Percentiles rank a stretch among this genome's conserved stretches.
Evolutionary conservation across 495 filamentous ascomycete genomes (phyloP).

Genomic region (Pseudevernia furfuracea): DNA sequence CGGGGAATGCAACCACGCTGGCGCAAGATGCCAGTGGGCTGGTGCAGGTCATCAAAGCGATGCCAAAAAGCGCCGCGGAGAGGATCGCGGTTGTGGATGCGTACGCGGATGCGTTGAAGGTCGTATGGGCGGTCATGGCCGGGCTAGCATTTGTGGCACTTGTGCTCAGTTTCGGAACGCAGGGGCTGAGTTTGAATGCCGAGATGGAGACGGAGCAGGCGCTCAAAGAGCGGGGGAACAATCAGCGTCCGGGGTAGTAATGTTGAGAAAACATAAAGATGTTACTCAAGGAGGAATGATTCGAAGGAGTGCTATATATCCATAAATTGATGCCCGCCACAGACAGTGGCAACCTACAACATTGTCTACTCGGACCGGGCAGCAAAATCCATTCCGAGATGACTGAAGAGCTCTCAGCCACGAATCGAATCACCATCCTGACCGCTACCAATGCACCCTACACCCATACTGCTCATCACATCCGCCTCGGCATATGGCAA

Average conservation of each 20-base stretch:
- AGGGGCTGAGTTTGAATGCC: conserved; percentile 11
- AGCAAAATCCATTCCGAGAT: too few species aligned
- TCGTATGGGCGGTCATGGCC: conserved; percentile 33
- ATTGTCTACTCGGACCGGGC: too few species aligned
- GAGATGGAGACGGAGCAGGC: conserved; percentile 10
- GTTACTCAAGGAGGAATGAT: too few species aligned
- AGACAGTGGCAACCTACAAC: too few species aligned
- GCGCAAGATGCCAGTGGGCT: conserved; percentile 32
- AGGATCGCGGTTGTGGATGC: conserved; percentile 26
- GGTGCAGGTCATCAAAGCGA: conserved; percentile 33
- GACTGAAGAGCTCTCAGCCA: too few species aligned
- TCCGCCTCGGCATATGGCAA: too few species aligned
- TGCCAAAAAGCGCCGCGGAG: conserved; percentile 24
- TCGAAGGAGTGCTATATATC: too few species aligned
- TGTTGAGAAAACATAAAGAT: too few species aligned
- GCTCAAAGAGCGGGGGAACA: background rate
- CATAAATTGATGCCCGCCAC: too few species aligned
- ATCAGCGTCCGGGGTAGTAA: background rate
- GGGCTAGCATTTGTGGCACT: conserved; percentile 10
- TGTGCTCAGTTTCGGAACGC: conserved; percentile 2
- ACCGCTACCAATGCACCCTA: too few species aligned
- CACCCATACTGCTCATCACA: too few species aligned
- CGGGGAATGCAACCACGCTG: conserved; percentile 28
- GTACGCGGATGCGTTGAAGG: conserved; percentile 30
- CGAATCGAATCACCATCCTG: too few species aligned